Evolutionary conservation across 805 yeast genomes (phyloP), one percentile per base, ranked within the genome.

Genomic region (Yarrowia sp.): DNA sequence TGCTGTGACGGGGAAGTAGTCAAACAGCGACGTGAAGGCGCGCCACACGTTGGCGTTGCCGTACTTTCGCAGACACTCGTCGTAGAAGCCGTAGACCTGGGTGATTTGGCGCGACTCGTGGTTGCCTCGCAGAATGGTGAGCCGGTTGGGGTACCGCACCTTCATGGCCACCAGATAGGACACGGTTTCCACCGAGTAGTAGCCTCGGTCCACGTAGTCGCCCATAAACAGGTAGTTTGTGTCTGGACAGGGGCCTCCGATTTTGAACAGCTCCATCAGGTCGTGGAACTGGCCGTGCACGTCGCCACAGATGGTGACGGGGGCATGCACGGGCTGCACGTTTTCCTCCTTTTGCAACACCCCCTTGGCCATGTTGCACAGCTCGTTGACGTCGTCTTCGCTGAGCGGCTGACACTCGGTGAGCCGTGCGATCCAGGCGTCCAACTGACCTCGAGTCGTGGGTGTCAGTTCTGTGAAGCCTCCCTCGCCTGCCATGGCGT

Each of bases 211-310:
- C 59, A 92, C 98, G 75, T 92, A 92, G 78, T 92, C 98, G 70
- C 79, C 79, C 92, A 92, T 86, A 72, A 92, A 92, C 67, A 92
- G 77, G 75, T 92, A 92, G 77, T 90, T 91, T 14, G 97, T 92
- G 71, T 86, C 92, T 1, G 98, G 98, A 71, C 96, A 90, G 66
- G 95, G 96, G 17, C 98, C 98, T 48, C 97, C 98, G 70, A 92
- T 92, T 74, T 91, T 90, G 79, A 92, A 92, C 68, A 92, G 80
- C 77, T 92, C 98, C 89, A 92, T 90, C 74, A 92, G 81, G 78
- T 92, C 98, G 77, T 92, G 97, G 76, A 92, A 92, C 78, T 92
- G 98, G 46, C 98, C 98, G 74, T 92, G 98, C 58, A 92, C 96
- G 77, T 92, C 98, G 70, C 98, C 98, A 80, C 98, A 92, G 69